Evolutionary conservation across 2,329 filamentous ascomycete species (phyloP), one percentile per base, ranked within the genome.

Genomic region (Fusarium tricinctum): DNA sequence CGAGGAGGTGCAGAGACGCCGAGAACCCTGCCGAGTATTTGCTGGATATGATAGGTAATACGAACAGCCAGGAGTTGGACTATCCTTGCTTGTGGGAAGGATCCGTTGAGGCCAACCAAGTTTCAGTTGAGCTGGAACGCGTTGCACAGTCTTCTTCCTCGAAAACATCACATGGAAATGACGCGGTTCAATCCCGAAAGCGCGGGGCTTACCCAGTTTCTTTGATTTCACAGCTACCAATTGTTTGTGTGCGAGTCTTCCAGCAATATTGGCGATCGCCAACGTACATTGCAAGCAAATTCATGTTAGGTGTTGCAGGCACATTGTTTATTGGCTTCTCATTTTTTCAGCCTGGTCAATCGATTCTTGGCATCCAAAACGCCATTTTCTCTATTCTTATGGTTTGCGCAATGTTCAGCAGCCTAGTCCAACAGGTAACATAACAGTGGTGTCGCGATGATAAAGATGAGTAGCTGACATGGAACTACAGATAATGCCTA

Each of bases 241-340:
- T 89, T 58, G 91, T 93, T 48, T 88, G 87, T 4, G 71, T 83
- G 23, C 89, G 92, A 60, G 88, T 94, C 10, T 94, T 94, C 78
- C 86, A 92, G 73, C 92, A 96, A 75, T 94, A 94, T 82, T 95
- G 92, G 92, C 86, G 92, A 46, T 92, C 88, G 53, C 92, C 92
- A 0, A 83, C 84, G n/a, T 96, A 96, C 79, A 89, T 96, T 73
- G 91, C 92, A 77, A 87, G 91, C 66, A 95, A 95, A 80, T 78
- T 87, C 6, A 77, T 84, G 2, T 84, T 95, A 20, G 89, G 81
- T 3, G 66, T 86, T 55, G 83, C 88, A 57, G 84, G 88, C 20
- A 83, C 86, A 4, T 81, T 94, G 4, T 94, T 94, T 75, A 91
- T 94, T 61, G 91, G 91, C 1, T 92, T 93, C 75, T 91, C 89